Conservation (phyloP, 805 yeast genomes). For the Myxozyma nipponensis region DNA sequence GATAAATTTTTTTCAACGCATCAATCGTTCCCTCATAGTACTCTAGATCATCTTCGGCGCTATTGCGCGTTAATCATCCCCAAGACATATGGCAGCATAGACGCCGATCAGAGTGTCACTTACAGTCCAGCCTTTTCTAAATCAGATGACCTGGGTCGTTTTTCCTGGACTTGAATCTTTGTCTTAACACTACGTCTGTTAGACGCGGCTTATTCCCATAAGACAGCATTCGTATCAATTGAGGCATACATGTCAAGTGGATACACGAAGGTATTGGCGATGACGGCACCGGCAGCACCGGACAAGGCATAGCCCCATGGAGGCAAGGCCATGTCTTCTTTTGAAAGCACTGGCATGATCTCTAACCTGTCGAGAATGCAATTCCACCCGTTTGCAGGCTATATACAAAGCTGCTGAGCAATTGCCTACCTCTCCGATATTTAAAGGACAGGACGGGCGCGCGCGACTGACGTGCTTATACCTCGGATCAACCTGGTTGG, state of each 20-base stretch:
- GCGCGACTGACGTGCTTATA: too few relatives aligned
- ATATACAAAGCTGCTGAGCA: too few relatives aligned
- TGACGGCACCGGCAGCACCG: constrained; percentile 76
- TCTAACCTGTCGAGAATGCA: too few relatives aligned
- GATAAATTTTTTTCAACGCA: constrained; percentile 55
- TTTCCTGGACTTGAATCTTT: constrained; percentile 25
- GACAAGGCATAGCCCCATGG: constrained; percentile 76
- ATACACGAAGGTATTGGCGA: constrained; percentile 75
- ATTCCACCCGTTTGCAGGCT: too few relatives aligned
- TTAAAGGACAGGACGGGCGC: too few relatives aligned
- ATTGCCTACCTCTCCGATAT: too few relatives aligned
- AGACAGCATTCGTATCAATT: not conserved
- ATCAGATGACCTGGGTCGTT: constrained; percentile 8
- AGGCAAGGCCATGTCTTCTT: constrained; percentile 33
- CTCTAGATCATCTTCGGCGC: constrained; percentile 15
- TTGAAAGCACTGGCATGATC: constrained; percentile 19
- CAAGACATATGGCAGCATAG: not conserved
- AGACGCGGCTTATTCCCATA: too few relatives aligned
- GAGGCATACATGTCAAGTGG: constrained; percentile 59
- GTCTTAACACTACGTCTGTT: constrained; percentile 9
- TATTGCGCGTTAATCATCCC: not conserved
- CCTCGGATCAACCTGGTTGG: too few relatives aligned
- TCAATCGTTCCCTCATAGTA: constrained; percentile 57
- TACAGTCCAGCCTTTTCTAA: constrained; percentile 8
- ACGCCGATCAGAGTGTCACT: not conserved